Evolutionary conservation across 306 rosid species (phyloP).

Genomic region (Prunus salicina): DNA sequence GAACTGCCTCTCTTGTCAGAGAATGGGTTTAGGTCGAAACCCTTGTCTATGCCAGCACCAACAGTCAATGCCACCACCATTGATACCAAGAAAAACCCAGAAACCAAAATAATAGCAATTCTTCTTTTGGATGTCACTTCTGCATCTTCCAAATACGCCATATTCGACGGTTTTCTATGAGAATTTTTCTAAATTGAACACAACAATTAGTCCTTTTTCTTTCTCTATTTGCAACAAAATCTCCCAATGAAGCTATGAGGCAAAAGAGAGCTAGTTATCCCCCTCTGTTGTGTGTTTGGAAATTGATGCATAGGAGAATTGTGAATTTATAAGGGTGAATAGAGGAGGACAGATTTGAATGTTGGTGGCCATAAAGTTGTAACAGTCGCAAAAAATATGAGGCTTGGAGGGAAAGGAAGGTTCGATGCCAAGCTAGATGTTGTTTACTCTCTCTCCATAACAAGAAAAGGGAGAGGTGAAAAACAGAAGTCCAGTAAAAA

Average conservation of each 20-base stretch:
- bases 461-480: not conserved
- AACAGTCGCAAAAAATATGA: not conserved
- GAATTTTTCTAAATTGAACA: not conserved
- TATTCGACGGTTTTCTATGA: conserved; percentile 6
- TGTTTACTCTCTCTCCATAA: not conserved
- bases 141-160: conserved; percentile 20
- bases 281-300: not conserved
- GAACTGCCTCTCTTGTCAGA: not conserved
- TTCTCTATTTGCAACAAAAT: not conserved
- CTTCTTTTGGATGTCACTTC: conserved; percentile 20
- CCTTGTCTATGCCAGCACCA: conserved; percentile 24
- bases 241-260: not conserved
- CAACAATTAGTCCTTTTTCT: too few relatives aligned
- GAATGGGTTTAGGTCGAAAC: not conserved
- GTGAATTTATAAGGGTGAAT: not conserved
- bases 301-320: not conserved
- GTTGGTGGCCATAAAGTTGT: not conserved
- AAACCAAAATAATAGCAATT: conserved; percentile 28
- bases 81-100: conserved; percentile 51
- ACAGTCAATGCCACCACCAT: conserved; percentile 61
- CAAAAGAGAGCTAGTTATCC: not conserved
- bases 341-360: not conserved
- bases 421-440: not conserved
- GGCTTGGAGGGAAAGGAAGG: conserved; percentile 10
- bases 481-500: too few relatives aligned